Evolutionary conservation across 2,329 filamentous ascomycete genomes (phyloP).

Genomic region (Zymoseptoria crescenta): DNA sequence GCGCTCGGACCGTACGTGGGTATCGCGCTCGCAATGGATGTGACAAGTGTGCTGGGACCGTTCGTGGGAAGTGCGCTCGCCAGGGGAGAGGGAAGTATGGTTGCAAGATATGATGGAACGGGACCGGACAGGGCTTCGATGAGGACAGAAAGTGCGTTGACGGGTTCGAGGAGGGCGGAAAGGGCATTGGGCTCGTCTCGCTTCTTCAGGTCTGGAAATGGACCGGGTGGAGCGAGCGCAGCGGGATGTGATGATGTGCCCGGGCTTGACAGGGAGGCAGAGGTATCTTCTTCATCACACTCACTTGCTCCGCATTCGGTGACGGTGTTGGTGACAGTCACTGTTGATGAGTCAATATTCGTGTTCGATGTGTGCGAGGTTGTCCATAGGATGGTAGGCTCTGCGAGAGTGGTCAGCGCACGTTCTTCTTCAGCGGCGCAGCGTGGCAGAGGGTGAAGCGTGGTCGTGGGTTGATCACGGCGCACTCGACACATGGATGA

Average conservation of each 20-base stretch:
- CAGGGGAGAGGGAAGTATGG: background rate
- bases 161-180: conserved; percentile 11
- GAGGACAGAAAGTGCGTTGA: conserved; percentile 7
- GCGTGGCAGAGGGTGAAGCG: background rate
- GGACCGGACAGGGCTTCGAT: conserved; percentile 3
- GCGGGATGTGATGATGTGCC: conserved; percentile 6
- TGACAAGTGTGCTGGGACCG: background rate
- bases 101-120: conserved; percentile 2
- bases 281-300: conserved; percentile 9
- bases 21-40: conserved; percentile 1
- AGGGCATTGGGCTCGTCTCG: conserved; percentile 11
- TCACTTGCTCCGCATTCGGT: conserved; percentile 18
- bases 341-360: conserved; percentile 10
- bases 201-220: background rate
- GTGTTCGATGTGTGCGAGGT: background rate
- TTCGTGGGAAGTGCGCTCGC: conserved; percentile 2
- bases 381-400: conserved; percentile 1
- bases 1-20: conserved; percentile 2
- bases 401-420: conserved; percentile 3
- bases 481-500: background rate
- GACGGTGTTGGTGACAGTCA: conserved; percentile 8
- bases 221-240: conserved; percentile 6
- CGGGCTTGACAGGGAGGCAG: conserved; percentile 6
- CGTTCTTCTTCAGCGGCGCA: background rate
- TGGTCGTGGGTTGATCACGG: background rate